Evolutionary conservation across 2,329 filamentous ascomycete species (phyloP).

Genomic region (Cladobotryum mycophilum): DNA sequence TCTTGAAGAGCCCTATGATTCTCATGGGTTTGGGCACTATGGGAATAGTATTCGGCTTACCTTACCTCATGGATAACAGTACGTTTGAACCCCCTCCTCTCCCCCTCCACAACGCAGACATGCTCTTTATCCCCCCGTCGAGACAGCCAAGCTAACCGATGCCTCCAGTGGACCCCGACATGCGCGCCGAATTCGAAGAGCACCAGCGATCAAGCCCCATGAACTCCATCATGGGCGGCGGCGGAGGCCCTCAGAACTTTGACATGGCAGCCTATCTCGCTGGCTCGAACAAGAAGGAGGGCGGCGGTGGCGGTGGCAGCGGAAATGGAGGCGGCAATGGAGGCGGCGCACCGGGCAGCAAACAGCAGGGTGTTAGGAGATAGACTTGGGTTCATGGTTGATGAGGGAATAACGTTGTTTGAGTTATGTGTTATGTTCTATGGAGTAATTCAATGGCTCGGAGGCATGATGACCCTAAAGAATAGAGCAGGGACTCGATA

Average conservation of each 20-base stretch:
- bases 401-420: neutral
- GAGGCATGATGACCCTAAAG: no score
- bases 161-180: constrained; percentile 84
- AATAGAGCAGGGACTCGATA: no score
- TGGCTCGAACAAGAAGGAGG: constrained; percentile 43
- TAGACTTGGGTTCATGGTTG: neutral
- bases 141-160: constrained; percentile 10
- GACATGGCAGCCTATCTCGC: constrained; percentile 60
- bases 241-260: constrained; percentile 38
- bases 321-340: constrained; percentile 5
- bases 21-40: constrained; percentile 81
- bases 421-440: no score
- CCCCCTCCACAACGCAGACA: neutral
- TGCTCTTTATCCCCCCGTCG: neutral
- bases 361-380: constrained; percentile 38
- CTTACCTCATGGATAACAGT: constrained; percentile 94
- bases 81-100: constrained; percentile 36
- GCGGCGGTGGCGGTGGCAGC: neutral
- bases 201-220: constrained; percentile 73
- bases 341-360: constrained; percentile 21
- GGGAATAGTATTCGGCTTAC: constrained; percentile 83
- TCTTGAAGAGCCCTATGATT: constrained; percentile 96
- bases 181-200: constrained; percentile 85
- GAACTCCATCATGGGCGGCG: constrained; percentile 45
- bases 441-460: no score